A percentile compares a stretch with the other conserved stretches of the same genome.
These are phyloP conservation scores for Citrullus amarus DNA, from an alignment of 306 rosid genomes.

Conservation along the genomic window DNA sequence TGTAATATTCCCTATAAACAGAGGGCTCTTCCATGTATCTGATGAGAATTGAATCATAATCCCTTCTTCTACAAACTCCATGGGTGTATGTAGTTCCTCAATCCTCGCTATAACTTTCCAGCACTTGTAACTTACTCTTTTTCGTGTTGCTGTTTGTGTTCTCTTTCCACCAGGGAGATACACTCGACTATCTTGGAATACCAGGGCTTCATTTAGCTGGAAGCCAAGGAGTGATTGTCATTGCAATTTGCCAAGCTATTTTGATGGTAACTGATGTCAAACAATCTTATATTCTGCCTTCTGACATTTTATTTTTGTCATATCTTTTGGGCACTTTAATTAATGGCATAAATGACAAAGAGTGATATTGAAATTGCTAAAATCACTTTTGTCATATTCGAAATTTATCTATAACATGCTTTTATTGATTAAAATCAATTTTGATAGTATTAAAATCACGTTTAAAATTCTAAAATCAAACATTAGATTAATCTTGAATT, in stretches of 20 bases:
- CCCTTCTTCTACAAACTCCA: not conserved
- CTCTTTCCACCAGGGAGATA: conserved; percentile 60
- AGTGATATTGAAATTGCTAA: too few species aligned
- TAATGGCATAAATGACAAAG: not conserved
- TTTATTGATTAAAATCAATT: too few species aligned
- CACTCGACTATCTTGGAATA: conserved; percentile 87
- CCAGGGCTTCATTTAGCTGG: conserved; percentile 94
- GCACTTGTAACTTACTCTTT: not conserved
- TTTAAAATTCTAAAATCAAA: too few species aligned
- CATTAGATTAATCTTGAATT: too few species aligned
- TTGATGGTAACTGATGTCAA: conserved; percentile 46
- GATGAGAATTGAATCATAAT: not conserved
- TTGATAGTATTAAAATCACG: too few species aligned
- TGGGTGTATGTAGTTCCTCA: not conserved
- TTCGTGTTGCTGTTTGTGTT: not conserved
- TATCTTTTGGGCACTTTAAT: not conserved
- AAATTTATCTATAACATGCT: too few species aligned
- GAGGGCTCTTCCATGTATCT: too few species aligned
- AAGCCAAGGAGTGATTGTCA: conserved; percentile 86
- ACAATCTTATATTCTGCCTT: not conserved
- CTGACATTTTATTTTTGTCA: not conserved
- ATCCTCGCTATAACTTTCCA: not conserved
- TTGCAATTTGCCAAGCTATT: conserved; percentile 86
- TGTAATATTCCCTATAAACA: too few species aligned
- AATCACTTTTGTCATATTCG: too few species aligned